Evolutionary conservation across 2,329 filamentous ascomycete species (phyloP).

Genomic region (Emericellopsis cladophorae): DNA sequence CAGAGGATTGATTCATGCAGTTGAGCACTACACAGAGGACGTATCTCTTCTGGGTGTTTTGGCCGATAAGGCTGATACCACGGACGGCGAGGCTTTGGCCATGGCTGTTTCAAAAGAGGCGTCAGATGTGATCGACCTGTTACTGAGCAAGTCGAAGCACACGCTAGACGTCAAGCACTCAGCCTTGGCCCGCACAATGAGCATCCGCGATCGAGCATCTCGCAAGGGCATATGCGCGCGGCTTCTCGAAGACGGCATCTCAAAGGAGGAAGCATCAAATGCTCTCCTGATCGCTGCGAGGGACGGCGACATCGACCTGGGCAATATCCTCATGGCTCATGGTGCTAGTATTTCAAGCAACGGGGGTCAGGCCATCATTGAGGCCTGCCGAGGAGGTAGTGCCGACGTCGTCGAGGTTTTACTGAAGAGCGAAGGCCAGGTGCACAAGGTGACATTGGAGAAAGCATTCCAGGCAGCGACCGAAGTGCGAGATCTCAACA

Average conservation of each 20-base stretch:
- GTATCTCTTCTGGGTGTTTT: slow-evolving; percentile 32
- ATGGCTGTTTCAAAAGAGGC: slow-evolving; percentile 32
- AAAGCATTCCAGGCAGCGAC: slow-evolving; percentile 43
- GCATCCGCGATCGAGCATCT: slow-evolving; percentile 21
- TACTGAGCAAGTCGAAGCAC: slow-evolving; percentile 26
- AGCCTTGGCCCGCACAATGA: slow-evolving; percentile 29
- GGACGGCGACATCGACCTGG: slow-evolving; percentile 38
- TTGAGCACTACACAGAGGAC: slow-evolving; percentile 33
- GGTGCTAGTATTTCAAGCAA: slow-evolving; percentile 38
- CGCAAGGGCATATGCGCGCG: slow-evolving; percentile 30
- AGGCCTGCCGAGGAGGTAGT: slow-evolving; percentile 38
- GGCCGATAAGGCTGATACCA: slow-evolving; percentile 31
- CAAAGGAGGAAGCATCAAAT: slow-evolving; percentile 30
- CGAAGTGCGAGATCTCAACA: slow-evolving; percentile 34
- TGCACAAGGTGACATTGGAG: slow-evolving; percentile 27
- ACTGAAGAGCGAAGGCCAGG: slow-evolving; percentile 24
- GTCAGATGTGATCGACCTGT: slow-evolving; percentile 29
- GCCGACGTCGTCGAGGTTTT: slow-evolving; percentile 36
- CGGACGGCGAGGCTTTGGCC: slow-evolving; percentile 34
- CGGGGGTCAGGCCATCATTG: slow-evolving; percentile 39
- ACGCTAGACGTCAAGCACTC: slow-evolving; percentile 21
- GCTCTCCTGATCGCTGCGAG: slow-evolving; percentile 37
- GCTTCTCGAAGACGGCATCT: slow-evolving; percentile 32
- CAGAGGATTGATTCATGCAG: slow-evolving; percentile 36
- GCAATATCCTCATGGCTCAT: slow-evolving; percentile 34